Conservation (phyloP, 805 yeast species). For the Metschnikowia colocasiae region DNA sequence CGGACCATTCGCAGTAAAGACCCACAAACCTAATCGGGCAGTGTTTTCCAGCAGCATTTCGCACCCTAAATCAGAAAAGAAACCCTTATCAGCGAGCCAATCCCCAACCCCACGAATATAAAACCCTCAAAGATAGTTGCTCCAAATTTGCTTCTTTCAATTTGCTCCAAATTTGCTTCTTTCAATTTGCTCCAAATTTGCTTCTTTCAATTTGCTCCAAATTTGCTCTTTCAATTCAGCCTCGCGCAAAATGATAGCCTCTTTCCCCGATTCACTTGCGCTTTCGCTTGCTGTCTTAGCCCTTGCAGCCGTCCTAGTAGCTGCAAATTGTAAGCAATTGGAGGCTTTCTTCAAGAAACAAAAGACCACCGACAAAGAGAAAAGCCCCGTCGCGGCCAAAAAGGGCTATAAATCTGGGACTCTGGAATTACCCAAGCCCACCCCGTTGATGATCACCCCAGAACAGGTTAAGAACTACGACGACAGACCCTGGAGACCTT, state of each 20-base stretch:
- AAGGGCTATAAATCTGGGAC: neutral
- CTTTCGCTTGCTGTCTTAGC: constrained; percentile 1
- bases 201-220: neutral
- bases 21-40: constrained; percentile 2
- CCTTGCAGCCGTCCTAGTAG: neutral
- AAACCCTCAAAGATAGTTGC: neutral
- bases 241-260: neutral
- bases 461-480: constrained; percentile 63
- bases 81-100: constrained; percentile 1
- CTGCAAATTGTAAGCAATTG: neutral
- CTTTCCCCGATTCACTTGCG: neutral
- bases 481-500: constrained; percentile 79
- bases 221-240: neutral
- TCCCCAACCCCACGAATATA: neutral
- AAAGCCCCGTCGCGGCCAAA: neutral
- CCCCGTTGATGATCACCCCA: constrained; percentile 61
- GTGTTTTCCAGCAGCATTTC: constrained; percentile 5
- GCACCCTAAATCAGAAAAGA: constrained; percentile 5
- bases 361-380: constrained; percentile 3
- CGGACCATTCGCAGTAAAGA: neutral
- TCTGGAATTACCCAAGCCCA: constrained; percentile 40
- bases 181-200: neutral
- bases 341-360: constrained; percentile 1
- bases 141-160: neutral
- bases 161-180: neutral